Percentiles rank a stretch among this genome's conserved stretches.
phyloP scores from a whole-genome alignment of 257 asterid species.

The Penstemon newberryi region DNA sequence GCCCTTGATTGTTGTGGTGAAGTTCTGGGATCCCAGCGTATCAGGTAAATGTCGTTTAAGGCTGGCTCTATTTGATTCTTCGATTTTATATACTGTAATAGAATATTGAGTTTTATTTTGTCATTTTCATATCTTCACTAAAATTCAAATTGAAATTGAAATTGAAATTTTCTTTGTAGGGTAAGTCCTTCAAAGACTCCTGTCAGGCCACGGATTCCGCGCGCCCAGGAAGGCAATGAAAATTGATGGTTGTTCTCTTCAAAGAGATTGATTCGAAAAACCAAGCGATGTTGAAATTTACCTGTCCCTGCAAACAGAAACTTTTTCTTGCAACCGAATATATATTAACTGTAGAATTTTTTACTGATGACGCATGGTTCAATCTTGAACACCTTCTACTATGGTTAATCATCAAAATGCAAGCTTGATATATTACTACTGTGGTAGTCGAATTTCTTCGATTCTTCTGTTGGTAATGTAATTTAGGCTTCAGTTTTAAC shows the following conservation, averaged over 20 bases:
- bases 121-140: not conserved
- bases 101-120: no score
- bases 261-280: constrained; percentile 24
- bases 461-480: no score
- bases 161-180: constrained; percentile 28
- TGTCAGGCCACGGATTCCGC: constrained; percentile 51
- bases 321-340: constrained; percentile 21
- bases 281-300: constrained; percentile 21
- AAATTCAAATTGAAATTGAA: no score
- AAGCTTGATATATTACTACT: not conserved
- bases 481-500: no score
- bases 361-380: not conserved
- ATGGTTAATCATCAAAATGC: no score
- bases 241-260: constrained; percentile 24
- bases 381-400: no score
- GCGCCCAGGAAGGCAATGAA: constrained; percentile 34
- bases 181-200: constrained; percentile 74
- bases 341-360: not conserved
- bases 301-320: constrained; percentile 27
- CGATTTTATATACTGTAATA: no score
- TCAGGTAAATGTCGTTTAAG: constrained; percentile 38
- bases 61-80: no score
- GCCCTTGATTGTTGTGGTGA: constrained; percentile 63
- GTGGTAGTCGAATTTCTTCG: not conserved
- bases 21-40: constrained; percentile 52